Conservation (phyloP, 1,284 basidiomycete genomes). For the Boletus sp. region DNA sequence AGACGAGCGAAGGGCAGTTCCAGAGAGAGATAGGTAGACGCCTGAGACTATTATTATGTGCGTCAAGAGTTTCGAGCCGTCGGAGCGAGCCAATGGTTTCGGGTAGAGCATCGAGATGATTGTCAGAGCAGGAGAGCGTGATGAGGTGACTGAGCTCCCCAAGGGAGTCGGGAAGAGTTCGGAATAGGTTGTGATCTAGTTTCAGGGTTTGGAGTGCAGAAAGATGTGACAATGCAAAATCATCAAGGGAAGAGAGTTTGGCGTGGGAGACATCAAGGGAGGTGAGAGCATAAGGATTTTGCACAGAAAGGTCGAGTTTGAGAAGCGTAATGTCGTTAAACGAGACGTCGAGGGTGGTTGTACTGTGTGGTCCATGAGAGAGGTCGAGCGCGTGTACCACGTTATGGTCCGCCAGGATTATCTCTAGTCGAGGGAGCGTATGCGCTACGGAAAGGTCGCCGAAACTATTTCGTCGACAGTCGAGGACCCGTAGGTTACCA, state of each 20-base stretch:
- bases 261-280: conserved; percentile 87
- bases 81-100: conserved; percentile 73
- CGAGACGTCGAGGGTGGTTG: conserved; percentile 64
- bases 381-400: conserved; percentile 76
- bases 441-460: conserved; percentile 70
- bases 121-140: conserved; percentile 84
- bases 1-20: conserved; percentile 73
- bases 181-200: conserved; percentile 86
- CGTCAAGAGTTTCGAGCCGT: conserved; percentile 76
- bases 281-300: conserved; percentile 64
- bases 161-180: conserved; percentile 78
- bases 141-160: conserved; percentile 71
- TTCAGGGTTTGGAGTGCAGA: conserved; percentile 69
- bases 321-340: conserved; percentile 83
- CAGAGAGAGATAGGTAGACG: conserved; percentile 79
- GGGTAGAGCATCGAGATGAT: conserved; percentile 79
- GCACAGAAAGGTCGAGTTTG: conserved; percentile 58
- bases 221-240: conserved; percentile 68
- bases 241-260: conserved; percentile 84
- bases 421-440: conserved; percentile 65
- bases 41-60: conserved; percentile 89
- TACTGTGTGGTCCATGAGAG: conserved; percentile 55
- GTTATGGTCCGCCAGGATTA: conserved; percentile 79
- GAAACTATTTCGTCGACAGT: conserved; percentile 82
- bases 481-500: conserved; percentile 63